Conservation (phyloP, 164 flowering plant genomes). For the Pachysandra terminalis region DNA sequence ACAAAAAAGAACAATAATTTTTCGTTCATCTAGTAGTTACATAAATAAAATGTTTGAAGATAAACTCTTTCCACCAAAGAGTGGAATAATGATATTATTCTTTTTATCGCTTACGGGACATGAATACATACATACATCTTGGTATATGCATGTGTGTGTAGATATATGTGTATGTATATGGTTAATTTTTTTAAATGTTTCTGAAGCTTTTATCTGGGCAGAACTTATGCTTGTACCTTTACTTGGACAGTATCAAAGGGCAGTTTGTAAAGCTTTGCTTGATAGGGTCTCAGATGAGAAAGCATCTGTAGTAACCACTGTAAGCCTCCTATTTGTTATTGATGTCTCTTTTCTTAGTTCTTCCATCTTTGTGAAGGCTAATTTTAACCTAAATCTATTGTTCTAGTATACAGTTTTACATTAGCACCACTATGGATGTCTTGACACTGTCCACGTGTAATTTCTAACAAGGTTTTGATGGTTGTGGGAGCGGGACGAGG, state of each 20-base stretch:
- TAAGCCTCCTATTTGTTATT: slow-evolving; percentile 29
- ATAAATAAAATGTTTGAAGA: too few species aligned
- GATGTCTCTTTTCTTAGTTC: not conserved
- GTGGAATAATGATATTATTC: too few species aligned
- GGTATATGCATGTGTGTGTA: too few species aligned
- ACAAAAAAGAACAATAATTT: too few species aligned
- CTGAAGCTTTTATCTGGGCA: not conserved
- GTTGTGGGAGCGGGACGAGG: slow-evolving; percentile 99
- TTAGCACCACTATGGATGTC: not conserved
- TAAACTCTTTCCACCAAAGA: too few species aligned
- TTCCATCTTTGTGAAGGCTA: not conserved
- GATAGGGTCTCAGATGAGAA: slow-evolving; percentile 81
- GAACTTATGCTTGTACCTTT: slow-evolving; percentile 1
- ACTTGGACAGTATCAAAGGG: slow-evolving; percentile 73
- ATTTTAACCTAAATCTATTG: not conserved
- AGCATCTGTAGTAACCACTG: slow-evolving; percentile 57
- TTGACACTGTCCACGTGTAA: not conserved
- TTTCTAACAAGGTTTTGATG: slow-evolving; percentile 74
- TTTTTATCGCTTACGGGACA: too few species aligned
- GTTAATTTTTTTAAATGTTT: not conserved
- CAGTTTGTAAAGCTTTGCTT: slow-evolving; percentile 75
- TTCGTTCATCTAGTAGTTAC: too few species aligned
- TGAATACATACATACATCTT: too few species aligned
- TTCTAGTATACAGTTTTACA: not conserved
- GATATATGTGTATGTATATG: not conserved